Base-by-base conservation (phyloP, 257 asterid genomes). In the Solanum chmielewskii region DNA sequence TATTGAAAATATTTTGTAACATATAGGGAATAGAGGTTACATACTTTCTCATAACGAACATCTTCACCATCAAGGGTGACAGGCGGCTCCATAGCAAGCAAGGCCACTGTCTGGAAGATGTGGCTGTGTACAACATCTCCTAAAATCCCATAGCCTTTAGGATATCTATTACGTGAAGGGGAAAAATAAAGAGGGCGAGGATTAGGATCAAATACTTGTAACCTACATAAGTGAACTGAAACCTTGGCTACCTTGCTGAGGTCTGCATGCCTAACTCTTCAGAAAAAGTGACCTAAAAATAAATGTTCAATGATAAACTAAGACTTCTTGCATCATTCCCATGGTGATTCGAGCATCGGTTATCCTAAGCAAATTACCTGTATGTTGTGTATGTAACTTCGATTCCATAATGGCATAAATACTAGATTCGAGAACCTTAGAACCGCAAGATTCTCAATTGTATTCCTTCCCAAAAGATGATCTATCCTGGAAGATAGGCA, bases 71-170 rank as follows among this genome's bases (percentile, higher is more conserved):
- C 91, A 83, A 91, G 93, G 69, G 90, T 81, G 77, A 90, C 88
- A 25, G 93, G 94, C 42, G 92, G 94, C 86, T 92, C 94, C 94
- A 92, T 92, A 73, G 94, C 90, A 90, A 92, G 94, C 89, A 92
- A 91, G 29, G 94, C 91, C 74, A 92, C 90, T 39, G 94, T 91
- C 85, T 92, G 94, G 85, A 92, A 91, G 52, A 92, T 90, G 87
- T 92, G 94, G 88, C 94, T 92, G 39, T 92, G 94, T 85, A 92
- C 93, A 82, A 92, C 91, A 88, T 92, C 94, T 83, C 92, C 88
- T 74, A 92, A 90, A 81, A 92, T 89, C 75, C 94, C 94, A 42
- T 88, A 90, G 86, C 88, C 88, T 77, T 90, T 84, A 23, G 68
- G 86, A 87, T 90, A 89, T 81, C 94, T 92, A 88, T n/a, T 31